phyloP scores from a whole-genome alignment of 2,329 filamentous ascomycete species.

The Nannizziopsis barbatae region DNA sequence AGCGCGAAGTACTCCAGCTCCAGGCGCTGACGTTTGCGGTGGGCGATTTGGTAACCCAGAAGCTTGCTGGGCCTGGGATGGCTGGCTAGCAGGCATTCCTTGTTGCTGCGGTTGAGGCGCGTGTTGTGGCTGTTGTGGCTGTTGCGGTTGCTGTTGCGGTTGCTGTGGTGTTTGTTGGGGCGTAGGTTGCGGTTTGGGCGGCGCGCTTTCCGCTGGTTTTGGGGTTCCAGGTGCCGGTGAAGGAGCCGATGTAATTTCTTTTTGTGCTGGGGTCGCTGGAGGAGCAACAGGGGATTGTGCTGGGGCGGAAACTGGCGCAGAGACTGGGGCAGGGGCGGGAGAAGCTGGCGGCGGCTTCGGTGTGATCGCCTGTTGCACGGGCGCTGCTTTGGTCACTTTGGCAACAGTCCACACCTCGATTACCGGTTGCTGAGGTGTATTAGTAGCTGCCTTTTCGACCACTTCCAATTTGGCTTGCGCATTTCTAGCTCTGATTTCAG shows the following conservation, averaged over 20 bases:
- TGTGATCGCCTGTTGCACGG: constrained; percentile 18
- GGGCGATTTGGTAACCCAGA: constrained; percentile 17
- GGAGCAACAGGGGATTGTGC: neutral
- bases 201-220: neutral
- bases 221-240: constrained; percentile 5
- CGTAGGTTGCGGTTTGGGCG: neutral
- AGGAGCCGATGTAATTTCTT: constrained; percentile 12
- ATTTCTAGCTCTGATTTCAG: constrained; percentile 55
- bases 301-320: constrained; percentile 14
- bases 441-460: constrained; percentile 68
- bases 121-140: constrained; percentile 16
- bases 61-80: constrained; percentile 24
- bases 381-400: constrained; percentile 42
- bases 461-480: constrained; percentile 63
- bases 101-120: constrained; percentile 11
- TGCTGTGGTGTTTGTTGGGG: neutral
- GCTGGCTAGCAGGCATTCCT: constrained; percentile 18
- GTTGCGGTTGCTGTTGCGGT: constrained; percentile 10
- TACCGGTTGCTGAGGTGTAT: constrained; percentile 75
- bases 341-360: constrained; percentile 15
- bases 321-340: constrained; percentile 13
- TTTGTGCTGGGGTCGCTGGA: constrained; percentile 15
- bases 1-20: constrained; percentile 33
- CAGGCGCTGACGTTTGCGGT: constrained; percentile 17
- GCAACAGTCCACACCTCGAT: constrained; percentile 77